phyloP scores from a whole-genome alignment of 2,329 filamentous ascomycete species.

The Fusarium tuaranense region DNA sequence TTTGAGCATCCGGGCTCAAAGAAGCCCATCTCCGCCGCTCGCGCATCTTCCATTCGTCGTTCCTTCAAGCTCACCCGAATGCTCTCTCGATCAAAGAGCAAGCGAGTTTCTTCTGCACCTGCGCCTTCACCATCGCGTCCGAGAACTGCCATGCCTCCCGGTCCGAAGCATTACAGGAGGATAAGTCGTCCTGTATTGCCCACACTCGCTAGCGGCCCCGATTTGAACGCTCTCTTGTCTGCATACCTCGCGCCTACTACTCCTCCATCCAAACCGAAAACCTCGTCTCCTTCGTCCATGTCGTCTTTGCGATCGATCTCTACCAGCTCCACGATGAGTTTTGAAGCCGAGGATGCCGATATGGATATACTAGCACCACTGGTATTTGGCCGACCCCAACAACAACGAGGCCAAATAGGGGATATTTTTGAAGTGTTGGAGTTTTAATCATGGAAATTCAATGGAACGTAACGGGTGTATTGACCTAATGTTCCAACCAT shows the following conservation, averaged over 20 bases:
- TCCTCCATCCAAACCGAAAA: conserved; percentile 17
- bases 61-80: conserved; percentile 33
- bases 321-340: conserved; percentile 34
- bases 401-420: conserved; percentile 32
- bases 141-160: conserved; percentile 25
- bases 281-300: conserved; percentile 24
- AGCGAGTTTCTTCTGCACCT: conserved; percentile 22
- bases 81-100: conserved; percentile 35
- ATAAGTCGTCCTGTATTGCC: conserved; percentile 40
- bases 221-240: conserved; percentile 33
- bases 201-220: conserved; percentile 24
- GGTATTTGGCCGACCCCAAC: conserved; percentile 34
- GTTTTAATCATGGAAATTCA: conserved; percentile 13
- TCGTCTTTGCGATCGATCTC: conserved; percentile 32
- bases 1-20: conserved; percentile 30
- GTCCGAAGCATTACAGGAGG: conserved; percentile 32
- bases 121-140: conserved; percentile 27
- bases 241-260: conserved; percentile 34
- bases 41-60: conserved; percentile 29
- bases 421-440: conserved; percentile 38
- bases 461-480: not conserved
- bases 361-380: conserved; percentile 31
- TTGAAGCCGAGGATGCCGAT: conserved; percentile 32
- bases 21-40: conserved; percentile 16
- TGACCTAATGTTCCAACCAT: not conserved